Percentiles rank a stretch among this genome's conserved stretches.
Conservation (phyloP, 1,139 yeast species). For the Lodderomyces parapsilosis region DNA sequence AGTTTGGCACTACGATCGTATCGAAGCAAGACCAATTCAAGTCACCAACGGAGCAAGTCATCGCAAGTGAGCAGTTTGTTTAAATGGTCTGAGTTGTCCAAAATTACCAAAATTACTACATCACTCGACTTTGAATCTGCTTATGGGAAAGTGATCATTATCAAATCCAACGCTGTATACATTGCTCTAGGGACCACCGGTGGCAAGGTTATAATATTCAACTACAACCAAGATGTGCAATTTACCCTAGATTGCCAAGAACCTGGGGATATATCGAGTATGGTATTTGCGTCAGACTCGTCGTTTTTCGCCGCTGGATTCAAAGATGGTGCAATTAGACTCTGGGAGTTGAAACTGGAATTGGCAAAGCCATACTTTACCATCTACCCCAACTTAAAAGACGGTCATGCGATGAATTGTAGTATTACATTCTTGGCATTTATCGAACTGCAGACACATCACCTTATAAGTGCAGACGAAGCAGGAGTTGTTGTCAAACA, state of each 20-base stretch:
- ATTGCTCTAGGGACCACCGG: slow-evolving; percentile 63
- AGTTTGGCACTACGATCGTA: slow-evolving; percentile 20
- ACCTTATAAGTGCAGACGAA: slow-evolving; percentile 57
- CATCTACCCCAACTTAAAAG: slow-evolving; percentile 28
- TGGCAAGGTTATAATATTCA: slow-evolving; percentile 61
- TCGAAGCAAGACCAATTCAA: background rate
- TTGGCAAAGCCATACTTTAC: slow-evolving; percentile 20
- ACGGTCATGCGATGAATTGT: slow-evolving; percentile 54
- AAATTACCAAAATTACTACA: slow-evolving; percentile 21
- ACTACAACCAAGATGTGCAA: slow-evolving; percentile 56
- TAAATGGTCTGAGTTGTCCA: slow-evolving; percentile 27
- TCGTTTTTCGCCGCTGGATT: slow-evolving; percentile 35
- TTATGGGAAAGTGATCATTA: slow-evolving; percentile 51
- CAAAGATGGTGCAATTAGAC: slow-evolving; percentile 25
- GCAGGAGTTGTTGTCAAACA: slow-evolving; percentile 63
- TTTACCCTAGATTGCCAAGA: slow-evolving; percentile 26
- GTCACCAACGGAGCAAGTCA: background rate
- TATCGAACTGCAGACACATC: slow-evolving; percentile 55
- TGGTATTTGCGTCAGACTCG: slow-evolving; percentile 42
- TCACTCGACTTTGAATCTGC: slow-evolving; percentile 23
- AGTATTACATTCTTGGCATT: slow-evolving; percentile 53
- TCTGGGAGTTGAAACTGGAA: slow-evolving; percentile 28
- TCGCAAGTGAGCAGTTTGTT: slow-evolving; percentile 13
- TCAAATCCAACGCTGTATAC: slow-evolving; percentile 47
- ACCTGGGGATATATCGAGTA: slow-evolving; percentile 30